Conservation (phyloP, 1,284 basidiomycete genomes). For the Puccinia polysora region DNA sequence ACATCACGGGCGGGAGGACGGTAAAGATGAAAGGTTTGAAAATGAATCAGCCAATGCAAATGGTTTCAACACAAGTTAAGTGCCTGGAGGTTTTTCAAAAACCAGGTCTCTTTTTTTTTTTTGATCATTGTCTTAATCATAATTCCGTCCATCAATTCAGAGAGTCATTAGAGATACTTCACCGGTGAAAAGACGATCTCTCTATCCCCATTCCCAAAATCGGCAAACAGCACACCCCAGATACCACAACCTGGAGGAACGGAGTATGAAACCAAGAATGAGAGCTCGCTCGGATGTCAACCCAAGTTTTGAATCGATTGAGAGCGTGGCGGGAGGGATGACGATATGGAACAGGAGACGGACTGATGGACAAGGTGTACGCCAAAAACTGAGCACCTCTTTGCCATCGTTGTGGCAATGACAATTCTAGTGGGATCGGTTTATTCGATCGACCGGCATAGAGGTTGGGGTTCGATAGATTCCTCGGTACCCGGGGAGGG, state of each 20-base stretch:
- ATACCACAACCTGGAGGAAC: conserved; percentile 6
- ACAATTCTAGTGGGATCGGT: conserved; percentile 30
- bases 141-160: no score
- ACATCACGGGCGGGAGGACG: no score
- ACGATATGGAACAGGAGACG: no score
- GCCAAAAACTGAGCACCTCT: conserved; percentile 39
- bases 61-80: neutral
- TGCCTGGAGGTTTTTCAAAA: neutral
- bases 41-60: neutral
- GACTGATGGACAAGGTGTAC: conserved; percentile 24
- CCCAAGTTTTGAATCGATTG: no score
- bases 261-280: neutral
- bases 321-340: no score
- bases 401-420: conserved; percentile 36
- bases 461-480: conserved; percentile 31
- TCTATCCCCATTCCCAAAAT: conserved; percentile 38
- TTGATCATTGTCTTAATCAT: no score
- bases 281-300: no score
- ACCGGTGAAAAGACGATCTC: conserved; percentile 42
- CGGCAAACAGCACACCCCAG: conserved; percentile 40
- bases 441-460: conserved; percentile 34
- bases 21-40: no score
- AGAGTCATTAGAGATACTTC: neutral
- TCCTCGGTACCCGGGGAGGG: conserved; percentile 6
- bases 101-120: neutral